Conservation (phyloP, 305 asterid genomes). For the Stenogyne calaminthoides region DNA sequence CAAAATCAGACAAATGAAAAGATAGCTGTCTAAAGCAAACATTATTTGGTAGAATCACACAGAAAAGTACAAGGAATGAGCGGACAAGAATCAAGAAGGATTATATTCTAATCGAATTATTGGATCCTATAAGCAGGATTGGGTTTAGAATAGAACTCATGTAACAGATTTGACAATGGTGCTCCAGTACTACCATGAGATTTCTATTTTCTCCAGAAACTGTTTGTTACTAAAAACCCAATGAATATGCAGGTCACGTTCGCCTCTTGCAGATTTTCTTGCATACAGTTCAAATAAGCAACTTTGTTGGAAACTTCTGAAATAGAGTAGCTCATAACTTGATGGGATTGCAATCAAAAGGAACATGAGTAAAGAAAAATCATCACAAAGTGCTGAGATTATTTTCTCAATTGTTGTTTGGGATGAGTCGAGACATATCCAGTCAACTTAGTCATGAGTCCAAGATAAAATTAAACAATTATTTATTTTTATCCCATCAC, state of each 20-base stretch:
- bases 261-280: background rate
- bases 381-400: background rate
- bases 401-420: background rate
- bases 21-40: background rate
- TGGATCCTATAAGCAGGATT: conserved; percentile 7
- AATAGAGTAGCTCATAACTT: background rate
- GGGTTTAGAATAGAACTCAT: background rate
- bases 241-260: background rate
- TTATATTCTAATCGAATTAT: background rate
- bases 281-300: background rate
- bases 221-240: background rate
- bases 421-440: background rate
- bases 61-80: background rate
- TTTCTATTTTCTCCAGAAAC: background rate
- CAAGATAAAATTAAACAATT: background rate
- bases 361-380: background rate
- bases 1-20: conserved; percentile 14
- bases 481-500: background rate
- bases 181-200: background rate
- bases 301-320: background rate
- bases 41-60: background rate
- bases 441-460: conserved; percentile 2
- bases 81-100: conserved; percentile 8
- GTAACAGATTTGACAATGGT: conserved; percentile 1
- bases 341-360: background rate